phyloP scores from a whole-genome alignment of 2,329 filamentous ascomycete species.

The Botrytis hyacinthi region DNA sequence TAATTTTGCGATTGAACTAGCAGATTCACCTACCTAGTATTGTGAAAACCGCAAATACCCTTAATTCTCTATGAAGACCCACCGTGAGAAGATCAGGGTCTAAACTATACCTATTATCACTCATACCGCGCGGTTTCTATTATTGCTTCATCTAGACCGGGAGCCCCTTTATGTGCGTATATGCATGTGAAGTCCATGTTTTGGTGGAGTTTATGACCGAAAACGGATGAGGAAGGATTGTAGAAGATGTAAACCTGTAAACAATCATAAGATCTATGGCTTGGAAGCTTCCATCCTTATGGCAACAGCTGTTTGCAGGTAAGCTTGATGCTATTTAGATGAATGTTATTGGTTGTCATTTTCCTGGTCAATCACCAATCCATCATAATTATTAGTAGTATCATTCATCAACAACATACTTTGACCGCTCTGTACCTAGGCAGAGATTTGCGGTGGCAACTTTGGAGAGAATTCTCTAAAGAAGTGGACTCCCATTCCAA shows the following conservation, averaged over 20 bases:
- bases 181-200: neutral
- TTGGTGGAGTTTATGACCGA: neutral
- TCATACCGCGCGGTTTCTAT: neutral
- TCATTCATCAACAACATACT: neutral
- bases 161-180: slow-evolving; percentile 1
- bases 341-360: neutral
- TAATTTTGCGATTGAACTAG: slow-evolving; percentile 16
- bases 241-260: neutral
- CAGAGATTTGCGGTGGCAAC: neutral
- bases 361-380: neutral
- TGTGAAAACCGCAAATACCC: slow-evolving; percentile 1
- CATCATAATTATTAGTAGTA: neutral
- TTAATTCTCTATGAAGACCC: neutral
- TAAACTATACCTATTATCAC: neutral
- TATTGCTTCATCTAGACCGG: neutral
- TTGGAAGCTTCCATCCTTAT: neutral
- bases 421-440: neutral
- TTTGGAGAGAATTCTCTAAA: neutral
- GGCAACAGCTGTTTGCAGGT: neutral
- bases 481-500: neutral
- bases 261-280: neutral
- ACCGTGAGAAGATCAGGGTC: slow-evolving; percentile 8
- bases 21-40: slow-evolving; percentile 3
- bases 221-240: neutral
- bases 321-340: neutral